Evolutionary conservation across 306 rosid genomes (phyloP).

Genomic region (Vigna angularis): DNA sequence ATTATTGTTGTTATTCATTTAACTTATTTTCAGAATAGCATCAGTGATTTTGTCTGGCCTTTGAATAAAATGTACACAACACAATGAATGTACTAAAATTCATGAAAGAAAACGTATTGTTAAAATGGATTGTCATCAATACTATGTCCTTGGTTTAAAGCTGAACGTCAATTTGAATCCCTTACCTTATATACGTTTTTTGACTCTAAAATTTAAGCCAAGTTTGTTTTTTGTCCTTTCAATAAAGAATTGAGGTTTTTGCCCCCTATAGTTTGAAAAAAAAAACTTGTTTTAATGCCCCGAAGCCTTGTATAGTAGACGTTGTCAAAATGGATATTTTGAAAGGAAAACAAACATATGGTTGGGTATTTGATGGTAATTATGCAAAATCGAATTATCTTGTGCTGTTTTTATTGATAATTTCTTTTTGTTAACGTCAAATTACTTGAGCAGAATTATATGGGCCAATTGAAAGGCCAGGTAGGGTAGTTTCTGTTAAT

Average conservation of each 20-base stretch:
- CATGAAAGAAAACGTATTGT: conserved; percentile 5
- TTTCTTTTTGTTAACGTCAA: conserved; percentile 13
- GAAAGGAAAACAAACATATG: too few relatives aligned
- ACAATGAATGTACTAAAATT: background rate
- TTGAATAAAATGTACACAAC: background rate
- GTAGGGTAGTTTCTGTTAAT: conserved; percentile 3
- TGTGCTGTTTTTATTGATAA: background rate
- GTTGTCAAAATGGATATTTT: too few relatives aligned
- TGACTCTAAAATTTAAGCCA: too few relatives aligned
- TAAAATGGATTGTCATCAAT: conserved; percentile 13
- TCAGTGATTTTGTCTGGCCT: background rate
- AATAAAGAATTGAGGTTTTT: too few relatives aligned
- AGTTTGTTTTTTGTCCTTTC: too few relatives aligned
- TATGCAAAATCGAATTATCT: background rate
- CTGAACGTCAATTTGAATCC: conserved; percentile 1
- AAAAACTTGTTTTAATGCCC: too few relatives aligned
- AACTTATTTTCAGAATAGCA: conserved; percentile 6
- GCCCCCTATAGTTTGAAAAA: too few relatives aligned
- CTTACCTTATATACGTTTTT: background rate
- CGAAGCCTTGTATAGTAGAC: too few relatives aligned
- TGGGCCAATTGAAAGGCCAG: background rate
- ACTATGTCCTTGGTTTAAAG: background rate
- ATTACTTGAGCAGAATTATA: conserved; percentile 16
- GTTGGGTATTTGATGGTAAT: too few relatives aligned
- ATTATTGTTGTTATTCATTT: background rate